These are phyloP conservation scores for Saccharomycopsis babjevae DNA, from an alignment of 805 yeast species.

Conservation along the genomic window DNA sequence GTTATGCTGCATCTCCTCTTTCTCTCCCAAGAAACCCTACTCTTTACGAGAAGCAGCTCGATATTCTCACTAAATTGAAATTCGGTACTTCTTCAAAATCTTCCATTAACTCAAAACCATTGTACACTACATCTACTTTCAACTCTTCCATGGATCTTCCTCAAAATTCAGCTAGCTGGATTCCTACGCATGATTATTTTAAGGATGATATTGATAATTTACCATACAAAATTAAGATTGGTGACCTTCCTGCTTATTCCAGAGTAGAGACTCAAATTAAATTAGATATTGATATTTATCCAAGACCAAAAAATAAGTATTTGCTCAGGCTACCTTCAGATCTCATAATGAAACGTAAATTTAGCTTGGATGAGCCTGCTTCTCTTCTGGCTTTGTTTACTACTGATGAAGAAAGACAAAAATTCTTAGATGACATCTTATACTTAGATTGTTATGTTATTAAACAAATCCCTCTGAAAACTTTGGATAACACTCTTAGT, in stretches of 20 bases:
- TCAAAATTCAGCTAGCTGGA: slow-evolving; percentile 11
- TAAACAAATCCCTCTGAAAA: slow-evolving; percentile 28
- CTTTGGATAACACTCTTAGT: background rate
- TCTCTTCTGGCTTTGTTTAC: slow-evolving; percentile 21
- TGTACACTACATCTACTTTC: background rate
- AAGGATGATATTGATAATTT: slow-evolving; percentile 15
- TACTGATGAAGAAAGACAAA: background rate
- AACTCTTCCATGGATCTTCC: slow-evolving; percentile 3
- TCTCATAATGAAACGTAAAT: slow-evolving; percentile 24
- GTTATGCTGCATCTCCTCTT: background rate
- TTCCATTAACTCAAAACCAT: background rate
- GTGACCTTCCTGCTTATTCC: slow-evolving; percentile 66
- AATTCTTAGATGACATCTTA: slow-evolving; percentile 30
- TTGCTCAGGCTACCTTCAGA: slow-evolving; percentile 61
- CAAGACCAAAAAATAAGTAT: slow-evolving; percentile 59
- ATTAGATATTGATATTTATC: slow-evolving; percentile 53
- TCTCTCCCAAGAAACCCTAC: background rate
- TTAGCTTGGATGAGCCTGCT: slow-evolving; percentile 27
- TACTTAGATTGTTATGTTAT: slow-evolving; percentile 76
- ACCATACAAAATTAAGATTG: slow-evolving; percentile 41
- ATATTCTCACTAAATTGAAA: slow-evolving; percentile 5
- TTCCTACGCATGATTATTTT: slow-evolving; percentile 7
- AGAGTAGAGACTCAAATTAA: slow-evolving; percentile 96
- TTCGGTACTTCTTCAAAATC: slow-evolving; percentile 4
- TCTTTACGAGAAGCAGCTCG: slow-evolving; percentile 4